phyloP scores from a whole-genome alignment of 768 basidiomycete genomes.

The Suillus luteus region DNA sequence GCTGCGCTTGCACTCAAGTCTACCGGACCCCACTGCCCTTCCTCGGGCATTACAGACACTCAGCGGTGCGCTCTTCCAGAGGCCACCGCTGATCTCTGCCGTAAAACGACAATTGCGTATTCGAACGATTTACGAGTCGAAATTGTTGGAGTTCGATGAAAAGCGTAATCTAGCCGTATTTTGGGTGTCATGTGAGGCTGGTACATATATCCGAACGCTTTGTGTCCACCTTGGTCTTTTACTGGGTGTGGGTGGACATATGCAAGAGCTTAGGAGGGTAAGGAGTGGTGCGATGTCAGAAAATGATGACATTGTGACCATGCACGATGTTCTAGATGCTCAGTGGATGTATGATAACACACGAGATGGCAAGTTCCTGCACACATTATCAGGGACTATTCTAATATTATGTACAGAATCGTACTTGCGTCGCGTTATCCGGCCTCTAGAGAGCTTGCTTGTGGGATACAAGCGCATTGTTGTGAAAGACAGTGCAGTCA shows the following conservation, averaged over 20 bases:
- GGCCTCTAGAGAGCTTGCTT: conserved; percentile 91
- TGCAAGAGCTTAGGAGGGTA: conserved; percentile 97
- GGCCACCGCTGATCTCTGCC: conserved; percentile 97
- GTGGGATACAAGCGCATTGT: conserved; percentile 98
- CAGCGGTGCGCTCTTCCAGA: conserved; percentile 97
- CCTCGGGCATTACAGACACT: conserved; percentile 95
- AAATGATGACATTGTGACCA: conserved; percentile 97
- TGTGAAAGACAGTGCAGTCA: conserved; percentile 98
- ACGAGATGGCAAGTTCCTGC: conserved; percentile 69
- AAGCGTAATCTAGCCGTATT: conserved; percentile 96
- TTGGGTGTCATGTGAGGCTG: conserved; percentile 99
- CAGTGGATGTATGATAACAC: conserved; percentile 99
- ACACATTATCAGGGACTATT: conserved; percentile 7
- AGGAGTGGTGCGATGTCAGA: conserved; percentile 96
- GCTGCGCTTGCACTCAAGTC: conserved; percentile 82
- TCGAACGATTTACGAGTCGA: conserved; percentile 95
- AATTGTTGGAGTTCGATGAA: conserved; percentile 95
- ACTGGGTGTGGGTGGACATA: conserved; percentile 98
- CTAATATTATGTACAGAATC: conserved; percentile 62
- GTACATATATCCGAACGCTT: conserved; percentile 93
- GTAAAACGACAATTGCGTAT: conserved; percentile 98
- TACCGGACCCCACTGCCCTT: conserved; percentile 81
- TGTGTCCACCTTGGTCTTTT: conserved; percentile 96
- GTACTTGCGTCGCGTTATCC: conserved; percentile 92
- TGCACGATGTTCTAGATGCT: conserved; percentile 99